phyloP scores from a whole-genome alignment of 805 yeast species.

The Komagataella pseudopastoris region DNA sequence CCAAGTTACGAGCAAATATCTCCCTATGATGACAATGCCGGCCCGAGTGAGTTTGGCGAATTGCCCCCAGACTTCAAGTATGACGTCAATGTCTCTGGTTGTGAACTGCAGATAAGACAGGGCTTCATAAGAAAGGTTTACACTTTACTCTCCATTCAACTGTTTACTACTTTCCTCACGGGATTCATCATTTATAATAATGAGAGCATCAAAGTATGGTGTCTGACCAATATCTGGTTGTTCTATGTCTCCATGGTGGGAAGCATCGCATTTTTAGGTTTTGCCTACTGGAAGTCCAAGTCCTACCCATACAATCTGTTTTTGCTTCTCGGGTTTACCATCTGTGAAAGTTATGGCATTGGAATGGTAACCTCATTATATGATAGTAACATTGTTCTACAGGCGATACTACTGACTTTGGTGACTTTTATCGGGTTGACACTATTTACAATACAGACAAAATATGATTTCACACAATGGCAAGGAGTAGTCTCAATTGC shows the following conservation, averaged over 20 bases:
- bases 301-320: slow-evolving; percentile 56
- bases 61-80: slow-evolving; percentile 74
- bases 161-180: slow-evolving; percentile 44
- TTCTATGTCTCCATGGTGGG: slow-evolving; percentile 43
- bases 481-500: slow-evolving; percentile 40
- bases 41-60: not conserved
- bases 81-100: slow-evolving; percentile 61
- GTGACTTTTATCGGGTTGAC: slow-evolving; percentile 69
- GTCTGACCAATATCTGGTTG: slow-evolving; percentile 43
- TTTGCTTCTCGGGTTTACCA: slow-evolving; percentile 48
- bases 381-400: slow-evolving; percentile 50
- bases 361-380: slow-evolving; percentile 54
- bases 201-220: slow-evolving; percentile 35
- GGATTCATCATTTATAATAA: slow-evolving; percentile 37
- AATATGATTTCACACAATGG: slow-evolving; percentile 63
- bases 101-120: slow-evolving; percentile 64
- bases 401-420: slow-evolving; percentile 58
- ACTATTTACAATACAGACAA: slow-evolving; percentile 61
- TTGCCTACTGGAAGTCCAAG: slow-evolving; percentile 47
- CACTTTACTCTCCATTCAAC: slow-evolving; percentile 51
- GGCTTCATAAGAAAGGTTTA: slow-evolving; percentile 72
- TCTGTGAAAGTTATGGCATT: slow-evolving; percentile 60
- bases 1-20: not conserved
- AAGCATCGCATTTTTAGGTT: slow-evolving; percentile 51
- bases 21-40: not conserved